Evolutionary conservation across 2,329 filamentous ascomycete species (phyloP).

Genomic region (Colletotrichum navitas): DNA sequence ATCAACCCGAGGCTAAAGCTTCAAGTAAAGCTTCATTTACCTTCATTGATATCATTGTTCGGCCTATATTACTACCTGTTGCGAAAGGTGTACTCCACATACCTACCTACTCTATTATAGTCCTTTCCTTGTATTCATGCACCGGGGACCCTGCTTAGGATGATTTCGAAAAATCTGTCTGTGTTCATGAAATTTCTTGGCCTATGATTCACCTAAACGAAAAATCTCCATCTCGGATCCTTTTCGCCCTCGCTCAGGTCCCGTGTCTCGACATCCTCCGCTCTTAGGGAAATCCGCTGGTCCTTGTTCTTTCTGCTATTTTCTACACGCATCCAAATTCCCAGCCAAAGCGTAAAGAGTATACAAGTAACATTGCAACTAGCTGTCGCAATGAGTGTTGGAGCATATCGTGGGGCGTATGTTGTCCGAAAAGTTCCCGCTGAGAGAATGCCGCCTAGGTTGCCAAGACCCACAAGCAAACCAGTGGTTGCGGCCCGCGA

Average conservation of each 20-base stretch:
- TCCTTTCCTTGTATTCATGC: not conserved
- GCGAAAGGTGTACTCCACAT: not conserved
- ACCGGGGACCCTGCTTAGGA: accelerated
- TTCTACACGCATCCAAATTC: conserved; percentile 60
- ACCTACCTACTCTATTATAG: not conserved
- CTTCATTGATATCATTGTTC: no score
- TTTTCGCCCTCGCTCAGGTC: conserved; percentile 54
- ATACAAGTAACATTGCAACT: conserved; percentile 60
- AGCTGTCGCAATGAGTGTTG: conserved; percentile 55
- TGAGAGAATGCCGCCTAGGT: conserved; percentile 58
- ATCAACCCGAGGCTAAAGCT: not conserved
- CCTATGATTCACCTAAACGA: conserved; percentile 30
- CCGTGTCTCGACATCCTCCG: conserved; percentile 55
- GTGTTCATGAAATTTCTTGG: not conserved
- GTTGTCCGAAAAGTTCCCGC: conserved; percentile 57
- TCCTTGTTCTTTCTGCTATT: conserved; percentile 55
- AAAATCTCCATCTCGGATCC: conserved; percentile 54
- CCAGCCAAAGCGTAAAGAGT: conserved; percentile 52
- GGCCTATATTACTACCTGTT: not conserved
- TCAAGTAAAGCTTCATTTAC: accelerated
- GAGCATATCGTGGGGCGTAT: conserved; percentile 62
- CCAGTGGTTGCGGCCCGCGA: conserved; percentile 60
- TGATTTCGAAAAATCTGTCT: no score
- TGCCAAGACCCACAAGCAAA: conserved; percentile 62
- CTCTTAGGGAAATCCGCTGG: conserved; percentile 51